Base-by-base conservation (phyloP, 2,329 filamentous ascomycete genomes). In the Alternaria alternata region DNA sequence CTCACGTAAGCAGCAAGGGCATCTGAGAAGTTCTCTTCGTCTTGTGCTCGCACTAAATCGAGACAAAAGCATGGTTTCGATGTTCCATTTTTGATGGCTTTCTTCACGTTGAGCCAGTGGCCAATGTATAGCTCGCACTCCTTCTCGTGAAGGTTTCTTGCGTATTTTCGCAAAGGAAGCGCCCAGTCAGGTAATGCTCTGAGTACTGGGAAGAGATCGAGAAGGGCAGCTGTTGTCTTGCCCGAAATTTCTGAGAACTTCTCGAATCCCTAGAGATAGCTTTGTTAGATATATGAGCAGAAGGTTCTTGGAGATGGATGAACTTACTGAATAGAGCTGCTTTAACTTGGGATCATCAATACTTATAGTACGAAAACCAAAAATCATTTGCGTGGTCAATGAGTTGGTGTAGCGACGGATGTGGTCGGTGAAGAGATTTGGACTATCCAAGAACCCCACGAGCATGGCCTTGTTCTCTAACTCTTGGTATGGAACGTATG, bases 401-500 rank as follows among this genome's bases (percentile, higher is more conserved):
- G 83, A 82, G 48, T 80, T 82, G 3, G 81, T 80, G 61, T 84
- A 86, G 30, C 83, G 78, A 11, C 81, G 75, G 18, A 85, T 77
- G 51, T 84, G 81, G 11, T 82, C 69, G 5, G 79, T 54, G 44
- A 83, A 83, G 1, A 77, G 59, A 1, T 80, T 64, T 0, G 84
- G 84, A 7, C 72, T 60, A 0, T 81, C 78, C 4, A 87, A 64
- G 18, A 88, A 71, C 7, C 83, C 81, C 44, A 76, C 61, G 20
- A 86, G 74, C 84, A 88, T 84, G 51, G 83, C 80, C 66, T 83
- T 85, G 70, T 83, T 85, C 68, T 88, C 85, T 3, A 87, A 77
- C 48, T 83, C 80, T 63, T 87, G 85, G 63, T 87, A 87, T 0
- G 84, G 82, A 0, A 86, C 55, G 34, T 74, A 74, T 24, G 66